Percentiles rank a stretch among this genome's conserved stretches.
Conservation (phyloP, 208 protist species). For the Novymonas esmeraldas region DNA sequence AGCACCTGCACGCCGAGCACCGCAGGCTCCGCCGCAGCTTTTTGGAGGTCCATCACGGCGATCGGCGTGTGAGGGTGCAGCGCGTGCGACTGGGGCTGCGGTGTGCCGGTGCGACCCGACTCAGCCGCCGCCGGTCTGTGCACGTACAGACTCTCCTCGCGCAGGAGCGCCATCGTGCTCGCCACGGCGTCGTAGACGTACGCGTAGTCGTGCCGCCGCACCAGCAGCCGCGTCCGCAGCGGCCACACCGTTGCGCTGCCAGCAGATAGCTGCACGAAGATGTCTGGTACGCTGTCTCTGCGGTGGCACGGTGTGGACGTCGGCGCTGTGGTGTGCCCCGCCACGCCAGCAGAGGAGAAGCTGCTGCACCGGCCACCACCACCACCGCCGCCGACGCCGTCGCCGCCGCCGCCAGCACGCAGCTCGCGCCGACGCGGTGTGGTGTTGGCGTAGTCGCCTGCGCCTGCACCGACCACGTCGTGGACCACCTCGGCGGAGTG, state of each 20-base stretch:
- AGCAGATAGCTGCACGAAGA: conserved; percentile 22
- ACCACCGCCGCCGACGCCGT: neutral
- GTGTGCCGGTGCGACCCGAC: neutral
- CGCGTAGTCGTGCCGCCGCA: conserved; percentile 43
- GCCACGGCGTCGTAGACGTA: conserved; percentile 63
- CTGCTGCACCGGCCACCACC: neutral
- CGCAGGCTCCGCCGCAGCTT: neutral
- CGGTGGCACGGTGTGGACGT: conserved; percentile 1
- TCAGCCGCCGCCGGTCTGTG: neutral
- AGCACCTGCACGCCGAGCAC: conserved; percentile 33
- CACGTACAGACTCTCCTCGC: conserved; percentile 26
- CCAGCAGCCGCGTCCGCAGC: conserved; percentile 52
- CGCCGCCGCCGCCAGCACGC: neutral
- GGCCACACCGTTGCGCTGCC: conserved; percentile 44
- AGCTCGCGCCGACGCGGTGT: neutral
- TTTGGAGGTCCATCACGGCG: conserved; percentile 34
- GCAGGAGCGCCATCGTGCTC: conserved; percentile 41
- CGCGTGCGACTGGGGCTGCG: neutral
- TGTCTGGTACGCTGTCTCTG: conserved; percentile 20
- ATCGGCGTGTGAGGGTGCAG: conserved; percentile 48
- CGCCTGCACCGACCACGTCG: neutral
- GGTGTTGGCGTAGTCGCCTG: conserved; percentile 1
- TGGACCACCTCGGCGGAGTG: conserved; percentile 48
- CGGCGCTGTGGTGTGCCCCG: neutral
- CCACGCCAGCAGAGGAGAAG: neutral